These are phyloP conservation scores for Senna siamea DNA, from an alignment of 306 rosid species.

Conservation along the genomic window DNA sequence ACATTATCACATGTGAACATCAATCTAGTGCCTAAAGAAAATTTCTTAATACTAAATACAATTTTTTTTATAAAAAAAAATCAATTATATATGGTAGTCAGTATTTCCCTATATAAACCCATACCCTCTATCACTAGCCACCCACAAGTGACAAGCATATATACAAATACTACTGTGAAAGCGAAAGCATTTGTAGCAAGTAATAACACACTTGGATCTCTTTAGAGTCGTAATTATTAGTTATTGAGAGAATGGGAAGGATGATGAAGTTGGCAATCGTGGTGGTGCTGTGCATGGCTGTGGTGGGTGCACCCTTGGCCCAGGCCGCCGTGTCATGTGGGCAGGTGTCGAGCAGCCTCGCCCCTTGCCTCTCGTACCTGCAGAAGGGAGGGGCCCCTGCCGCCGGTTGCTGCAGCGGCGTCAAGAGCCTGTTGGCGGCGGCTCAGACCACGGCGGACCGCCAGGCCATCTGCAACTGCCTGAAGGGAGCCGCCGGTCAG, in stretches of 20 bases:
- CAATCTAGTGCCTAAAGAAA: too few species aligned
- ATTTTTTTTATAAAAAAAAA: too few species aligned
- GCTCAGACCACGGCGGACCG: slow-evolving; percentile 51
- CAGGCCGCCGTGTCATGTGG: slow-evolving; percentile 48
- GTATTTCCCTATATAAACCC: neutral
- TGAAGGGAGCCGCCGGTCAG: slow-evolving; percentile 31
- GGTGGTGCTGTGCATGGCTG: slow-evolving; percentile 30
- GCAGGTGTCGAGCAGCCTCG: neutral
- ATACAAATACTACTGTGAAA: too few species aligned
- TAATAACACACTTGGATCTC: too few species aligned
- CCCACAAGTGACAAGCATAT: neutral
- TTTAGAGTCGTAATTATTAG: too few species aligned
- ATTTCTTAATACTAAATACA: too few species aligned
- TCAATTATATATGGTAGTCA: too few species aligned
- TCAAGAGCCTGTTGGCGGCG: neutral
- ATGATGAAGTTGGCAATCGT: slow-evolving; percentile 43
- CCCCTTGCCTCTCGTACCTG: slow-evolving; percentile 33
- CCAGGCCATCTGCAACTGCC: slow-evolving; percentile 50
- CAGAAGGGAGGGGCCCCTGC: neutral
- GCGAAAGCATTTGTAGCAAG: neutral
- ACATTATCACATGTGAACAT: too few species aligned
- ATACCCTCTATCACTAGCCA: neutral
- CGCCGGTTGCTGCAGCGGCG: slow-evolving; percentile 25
- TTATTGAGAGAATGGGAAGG: slow-evolving; percentile 37
- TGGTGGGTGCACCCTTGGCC: slow-evolving; percentile 38